Percentiles rank a stretch among this genome's conserved stretches.
These are phyloP conservation scores for Antarctomyces pellizariae DNA, from an alignment of 495 filamentous ascomycete genomes.

Conservation along the genomic window DNA sequence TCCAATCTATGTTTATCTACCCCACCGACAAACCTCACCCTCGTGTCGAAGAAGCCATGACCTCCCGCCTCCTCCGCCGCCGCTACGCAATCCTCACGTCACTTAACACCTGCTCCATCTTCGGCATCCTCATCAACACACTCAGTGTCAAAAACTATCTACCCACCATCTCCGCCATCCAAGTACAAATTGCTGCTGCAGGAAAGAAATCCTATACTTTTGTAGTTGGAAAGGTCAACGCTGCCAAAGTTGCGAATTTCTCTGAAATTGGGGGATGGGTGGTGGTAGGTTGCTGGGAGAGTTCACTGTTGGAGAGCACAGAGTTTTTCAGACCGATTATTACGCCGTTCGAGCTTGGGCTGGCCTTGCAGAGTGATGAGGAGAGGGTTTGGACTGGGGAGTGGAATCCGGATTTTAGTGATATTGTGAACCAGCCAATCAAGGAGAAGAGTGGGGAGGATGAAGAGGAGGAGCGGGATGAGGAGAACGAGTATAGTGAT, in stretches of 20 bases:
- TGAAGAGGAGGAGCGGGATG: constrained; percentile 5
- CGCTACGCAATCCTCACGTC: constrained; percentile 70
- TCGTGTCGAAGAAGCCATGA: constrained; percentile 8
- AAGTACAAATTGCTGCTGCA: constrained; percentile 39
- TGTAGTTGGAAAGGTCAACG: constrained; percentile 89
- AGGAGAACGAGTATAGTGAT: constrained; percentile 13
- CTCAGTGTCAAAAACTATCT: constrained; percentile 81
- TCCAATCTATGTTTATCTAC: constrained; percentile 56
- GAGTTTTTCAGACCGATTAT: constrained; percentile 72
- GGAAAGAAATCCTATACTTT: constrained; percentile 92
- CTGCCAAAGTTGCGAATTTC: constrained; percentile 92
- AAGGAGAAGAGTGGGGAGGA: constrained; percentile 10
- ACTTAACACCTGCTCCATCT: constrained; percentile 58
- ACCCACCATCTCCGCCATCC: constrained; percentile 47
- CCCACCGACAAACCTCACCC: constrained; percentile 25
- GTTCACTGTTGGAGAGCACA: constrained; percentile 61
- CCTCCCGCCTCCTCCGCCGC: constrained; percentile 38
- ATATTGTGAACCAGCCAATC: constrained; percentile 19
- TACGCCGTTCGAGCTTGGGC: constrained; percentile 72
- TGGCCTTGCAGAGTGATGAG: constrained; percentile 46
- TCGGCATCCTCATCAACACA: constrained; percentile 89
- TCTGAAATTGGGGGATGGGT: constrained; percentile 90
- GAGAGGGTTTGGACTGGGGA: constrained; percentile 52
- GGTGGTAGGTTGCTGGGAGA: constrained; percentile 96
- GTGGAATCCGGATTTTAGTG: constrained; percentile 55